Percentiles rank a stretch among this genome's conserved stretches.
These are phyloP conservation scores for Rhizopus arrhizus DNA, from an alignment of 371 early-diverging fungal genomes.

Conservation along the genomic window DNA sequence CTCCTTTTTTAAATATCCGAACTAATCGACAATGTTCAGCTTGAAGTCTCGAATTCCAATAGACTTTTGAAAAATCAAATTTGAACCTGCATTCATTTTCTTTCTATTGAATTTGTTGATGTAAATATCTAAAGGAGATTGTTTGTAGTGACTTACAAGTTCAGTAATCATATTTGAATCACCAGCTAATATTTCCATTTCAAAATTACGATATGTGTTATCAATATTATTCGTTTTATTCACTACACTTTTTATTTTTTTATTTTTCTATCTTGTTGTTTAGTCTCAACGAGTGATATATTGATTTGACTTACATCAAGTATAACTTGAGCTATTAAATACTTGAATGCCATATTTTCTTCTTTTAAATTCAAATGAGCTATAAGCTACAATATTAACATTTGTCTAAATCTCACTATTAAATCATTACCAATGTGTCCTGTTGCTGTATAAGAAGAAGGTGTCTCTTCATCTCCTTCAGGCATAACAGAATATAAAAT, in stretches of 20 bases:
- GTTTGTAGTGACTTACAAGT: conserved; percentile 56
- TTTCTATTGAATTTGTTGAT: conserved; percentile 46
- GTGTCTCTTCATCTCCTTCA: conserved; percentile 73
- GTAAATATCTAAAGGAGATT: background rate
- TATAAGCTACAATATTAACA: conserved; percentile 15
- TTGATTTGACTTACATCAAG: conserved; percentile 74
- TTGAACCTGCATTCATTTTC: conserved; percentile 89
- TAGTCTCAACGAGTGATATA: background rate
- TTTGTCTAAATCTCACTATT: background rate
- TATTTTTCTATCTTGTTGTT: conserved; percentile 71
- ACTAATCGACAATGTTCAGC: conserved; percentile 92
- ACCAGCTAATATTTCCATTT: conserved; percentile 96
- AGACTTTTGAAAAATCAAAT: conserved; percentile 95
- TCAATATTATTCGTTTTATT: conserved; percentile 96
- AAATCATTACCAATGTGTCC: conserved; percentile 87
- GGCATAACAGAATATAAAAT: conserved; percentile 89
- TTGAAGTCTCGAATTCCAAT: conserved; percentile 98
- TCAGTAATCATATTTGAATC: conserved; percentile 80
- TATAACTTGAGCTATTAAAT: conserved; percentile 90
- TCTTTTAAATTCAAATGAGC: conserved; percentile 96
- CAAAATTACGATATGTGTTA: conserved; percentile 91
- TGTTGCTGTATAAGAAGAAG: conserved; percentile 87
- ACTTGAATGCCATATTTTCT: conserved; percentile 85
- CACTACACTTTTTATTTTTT: conserved; percentile 87
- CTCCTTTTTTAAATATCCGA: conserved; percentile 64